Evolutionary conservation across 192 early-diverging fungal species (phyloP), one percentile per base, ranked within the genome.

Genomic region (Coemansia sp.): DNA sequence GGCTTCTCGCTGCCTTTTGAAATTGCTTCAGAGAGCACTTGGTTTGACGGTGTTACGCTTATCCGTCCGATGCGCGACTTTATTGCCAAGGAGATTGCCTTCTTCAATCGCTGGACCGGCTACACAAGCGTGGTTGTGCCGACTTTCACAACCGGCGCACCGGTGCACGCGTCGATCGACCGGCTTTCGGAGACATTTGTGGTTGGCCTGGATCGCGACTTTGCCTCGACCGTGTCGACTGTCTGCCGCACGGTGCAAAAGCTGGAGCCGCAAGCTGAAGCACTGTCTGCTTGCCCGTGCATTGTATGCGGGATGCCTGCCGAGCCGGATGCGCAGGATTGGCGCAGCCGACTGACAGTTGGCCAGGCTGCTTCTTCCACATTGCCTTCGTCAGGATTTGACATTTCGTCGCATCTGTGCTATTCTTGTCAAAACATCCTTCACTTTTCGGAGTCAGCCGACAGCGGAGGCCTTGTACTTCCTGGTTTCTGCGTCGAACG

Each of bases 1-100:
- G 95, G 95, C n/a, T 89, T 86, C 56, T 86, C 84, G 23, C 62
- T 95, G 22, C 89, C 93, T 6, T 61, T 89, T 11, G 92, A 94
- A 42, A 84, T 89, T 7, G 81, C 85, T 0, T 59, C 81, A 9
- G 83, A 86, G 45, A 71, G 76, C 9, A 33, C 53, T 8, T 90
- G 82, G 75, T 73, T 85, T 47, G 61, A 78, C 46, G 80, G 66
- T 65, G 43, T 91, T 22, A 66, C 66, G 2, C 68, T 89, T 7
- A 57, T 87, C 19, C 81, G 89, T n/a, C 93, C 93, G 1, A 82
- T 95, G 77, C 87, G 89, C 61, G 93, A 95, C 45, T 81, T 87
- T 67, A 67, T 87, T 0, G 68, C 80, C 30, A 95, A 95, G 63
- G 91, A 95, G 47, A 69, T 95, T 46, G 87, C 76, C 11, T 71